These are phyloP conservation scores for Clonostachys byssicola DNA, from an alignment of 2,329 filamentous ascomycete genomes.

Conservation along the genomic window DNA sequence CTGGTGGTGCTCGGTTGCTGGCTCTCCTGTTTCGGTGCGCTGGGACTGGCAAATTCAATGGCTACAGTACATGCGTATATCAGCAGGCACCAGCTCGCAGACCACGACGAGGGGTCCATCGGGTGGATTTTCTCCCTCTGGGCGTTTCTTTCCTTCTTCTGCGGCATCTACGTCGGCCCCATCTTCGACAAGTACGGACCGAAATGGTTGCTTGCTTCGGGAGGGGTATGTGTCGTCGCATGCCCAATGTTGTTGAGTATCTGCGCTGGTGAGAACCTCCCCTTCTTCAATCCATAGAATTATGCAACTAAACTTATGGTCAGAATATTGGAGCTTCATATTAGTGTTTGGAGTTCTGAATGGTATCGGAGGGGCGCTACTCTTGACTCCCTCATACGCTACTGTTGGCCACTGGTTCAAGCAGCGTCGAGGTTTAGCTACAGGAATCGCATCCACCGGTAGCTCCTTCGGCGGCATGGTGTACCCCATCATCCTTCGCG, in stretches of 20 bases:
- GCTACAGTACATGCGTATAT: slow-evolving; percentile 69
- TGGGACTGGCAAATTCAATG: slow-evolving; percentile 61
- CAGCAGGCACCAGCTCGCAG: slow-evolving; percentile 63
- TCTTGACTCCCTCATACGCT: slow-evolving; percentile 5
- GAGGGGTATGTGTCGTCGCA: slow-evolving; percentile 56
- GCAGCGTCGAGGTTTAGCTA: slow-evolving; percentile 47
- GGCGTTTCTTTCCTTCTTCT: slow-evolving; percentile 76
- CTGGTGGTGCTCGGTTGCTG: slow-evolving; percentile 69
- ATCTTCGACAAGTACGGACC: slow-evolving; percentile 77
- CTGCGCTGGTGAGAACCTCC: slow-evolving; percentile 38
- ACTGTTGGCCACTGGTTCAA: slow-evolving; percentile 51
- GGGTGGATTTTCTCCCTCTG: slow-evolving; percentile 89
- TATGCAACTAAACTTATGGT: too few species aligned
- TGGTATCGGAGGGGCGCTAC: slow-evolving; percentile 1
- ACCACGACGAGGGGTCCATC: slow-evolving; percentile 62
- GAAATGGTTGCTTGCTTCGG: slow-evolving; percentile 58
- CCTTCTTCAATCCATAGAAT: background rate
- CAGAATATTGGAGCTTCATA: background rate
- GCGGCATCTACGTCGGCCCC: slow-evolving; percentile 77
- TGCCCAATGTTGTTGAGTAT: slow-evolving; percentile 65
- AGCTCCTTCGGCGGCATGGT: slow-evolving; percentile 47
- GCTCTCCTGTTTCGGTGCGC: slow-evolving; percentile 57
- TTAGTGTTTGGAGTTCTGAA: slow-evolving; percentile 4
- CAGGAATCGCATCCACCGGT: slow-evolving; percentile 47
- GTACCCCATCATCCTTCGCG: slow-evolving; percentile 3